Conservation (phyloP, 441 rosid genomes). For the Populus hybrid region DNA sequence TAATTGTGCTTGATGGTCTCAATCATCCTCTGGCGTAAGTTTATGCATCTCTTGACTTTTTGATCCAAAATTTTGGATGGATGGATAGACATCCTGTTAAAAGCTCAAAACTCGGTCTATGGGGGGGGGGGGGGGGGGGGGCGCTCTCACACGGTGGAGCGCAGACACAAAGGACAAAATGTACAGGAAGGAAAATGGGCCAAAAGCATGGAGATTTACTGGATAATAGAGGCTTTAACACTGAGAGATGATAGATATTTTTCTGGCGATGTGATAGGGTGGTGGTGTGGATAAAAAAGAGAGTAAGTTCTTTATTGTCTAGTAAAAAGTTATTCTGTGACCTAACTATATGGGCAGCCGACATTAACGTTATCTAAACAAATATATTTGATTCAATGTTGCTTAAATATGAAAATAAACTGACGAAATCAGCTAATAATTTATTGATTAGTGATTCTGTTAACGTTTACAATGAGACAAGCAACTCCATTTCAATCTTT, state of each 20-base stretch:
- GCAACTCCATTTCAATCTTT: too few species aligned
- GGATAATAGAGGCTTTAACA: not conserved
- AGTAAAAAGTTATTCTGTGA: not conserved
- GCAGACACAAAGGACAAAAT: slow-evolving; percentile 19
- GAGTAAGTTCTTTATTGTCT: not conserved
- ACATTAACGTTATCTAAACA: not conserved
- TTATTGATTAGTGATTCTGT: too few species aligned
- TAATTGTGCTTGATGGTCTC: slow-evolving; percentile 23
- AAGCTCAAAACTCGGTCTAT: too few species aligned
- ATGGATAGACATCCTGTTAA: not conserved
- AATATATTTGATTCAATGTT: not conserved
- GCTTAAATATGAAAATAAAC: not conserved
- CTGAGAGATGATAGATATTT: not conserved
- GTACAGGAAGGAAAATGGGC: not conserved
- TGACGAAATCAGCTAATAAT: too few species aligned
- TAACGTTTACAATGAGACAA: too few species aligned
- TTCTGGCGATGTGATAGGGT: not conserved
- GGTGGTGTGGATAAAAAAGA: not conserved
- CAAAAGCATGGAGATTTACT: not conserved
- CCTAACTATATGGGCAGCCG: not conserved
- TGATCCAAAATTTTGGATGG: not conserved
- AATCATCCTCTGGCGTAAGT: slow-evolving; percentile 38
- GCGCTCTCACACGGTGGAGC: slow-evolving; percentile 11
- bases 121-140: not conserved
- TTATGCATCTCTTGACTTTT: slow-evolving; percentile 27